phyloP scores from a whole-genome alignment of 805 yeast genomes.

The Saccharomyces mikatae region DNA sequence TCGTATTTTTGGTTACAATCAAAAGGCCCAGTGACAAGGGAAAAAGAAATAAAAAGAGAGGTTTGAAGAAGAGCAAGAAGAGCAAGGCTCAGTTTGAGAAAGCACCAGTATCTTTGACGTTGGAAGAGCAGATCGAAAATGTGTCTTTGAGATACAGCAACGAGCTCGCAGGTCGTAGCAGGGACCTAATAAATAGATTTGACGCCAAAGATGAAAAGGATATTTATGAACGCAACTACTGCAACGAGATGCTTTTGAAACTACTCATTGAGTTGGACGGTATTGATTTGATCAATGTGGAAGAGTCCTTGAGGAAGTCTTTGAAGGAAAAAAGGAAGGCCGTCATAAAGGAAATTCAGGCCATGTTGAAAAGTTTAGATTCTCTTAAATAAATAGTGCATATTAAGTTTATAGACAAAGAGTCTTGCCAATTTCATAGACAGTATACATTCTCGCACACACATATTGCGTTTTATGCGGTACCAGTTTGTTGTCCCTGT shows the following conservation, averaged over 20 bases:
- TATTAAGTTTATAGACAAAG: not conserved
- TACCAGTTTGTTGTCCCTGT: not conserved
- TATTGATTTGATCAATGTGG: slow-evolving; percentile 37
- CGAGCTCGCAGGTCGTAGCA: slow-evolving; percentile 22
- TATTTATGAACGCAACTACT: slow-evolving; percentile 45
- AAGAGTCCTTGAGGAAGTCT: slow-evolving; percentile 37
- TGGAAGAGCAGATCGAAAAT: slow-evolving; percentile 22
- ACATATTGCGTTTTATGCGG: not conserved
- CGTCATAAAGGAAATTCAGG: slow-evolving; percentile 53
- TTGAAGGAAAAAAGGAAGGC: slow-evolving; percentile 53
- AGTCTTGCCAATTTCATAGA: not conserved
- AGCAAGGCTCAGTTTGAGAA: slow-evolving; percentile 2
- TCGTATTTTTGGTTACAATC: not conserved
- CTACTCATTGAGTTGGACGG: slow-evolving; percentile 60
- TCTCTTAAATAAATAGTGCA: slow-evolving; percentile 7
- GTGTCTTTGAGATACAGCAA: slow-evolving; percentile 19
- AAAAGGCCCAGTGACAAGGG: not conserved
- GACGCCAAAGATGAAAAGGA: slow-evolving; percentile 20
- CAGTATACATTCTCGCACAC: not conserved
- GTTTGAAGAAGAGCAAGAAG: slow-evolving; percentile 5
- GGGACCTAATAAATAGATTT: slow-evolving; percentile 13
- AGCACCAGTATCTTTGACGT: slow-evolving; percentile 17
- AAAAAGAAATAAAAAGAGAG: slow-evolving; percentile 4
- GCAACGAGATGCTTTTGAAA: slow-evolving; percentile 61
- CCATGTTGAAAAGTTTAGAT: slow-evolving; percentile 50